Base-by-base conservation (phyloP, 2,329 filamentous ascomycete species). In the Penicillium aurantiogriseum region DNA sequence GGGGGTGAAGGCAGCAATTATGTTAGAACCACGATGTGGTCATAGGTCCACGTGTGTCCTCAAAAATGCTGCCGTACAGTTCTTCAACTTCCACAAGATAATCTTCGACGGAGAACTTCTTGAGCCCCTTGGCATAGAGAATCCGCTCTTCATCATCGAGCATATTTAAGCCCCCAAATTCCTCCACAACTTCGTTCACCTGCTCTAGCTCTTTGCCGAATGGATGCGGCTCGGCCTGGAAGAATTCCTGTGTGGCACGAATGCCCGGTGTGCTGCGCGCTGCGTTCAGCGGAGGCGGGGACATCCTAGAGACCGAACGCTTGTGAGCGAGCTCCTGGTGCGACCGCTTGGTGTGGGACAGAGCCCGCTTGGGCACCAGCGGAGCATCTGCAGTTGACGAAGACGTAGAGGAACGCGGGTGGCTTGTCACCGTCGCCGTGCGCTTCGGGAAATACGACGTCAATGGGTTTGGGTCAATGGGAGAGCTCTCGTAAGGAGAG, bases 191-290 rank as follows among this genome's bases (percentile, higher is more conserved):
- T 76, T 97, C 94, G 52, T 92, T 91, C 25, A 97, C 90, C 76
- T 97, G 89, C 56, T 91, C 91, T 52, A 97, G 80, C 76, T 99
- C 94, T 50, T 88, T 87, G 52, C 91, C 91, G 68, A 97, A 97
- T 0, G 93, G 93, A 72, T 94, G 85, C 19, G 65, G 61, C 35
- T 73, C 70, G 2, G 69, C 60, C 27, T 69, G 66, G 63, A 76
- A 76, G 43, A 74, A 68, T n/a, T 78, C 76, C 36, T 72, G 68
- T 25, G 69, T 69, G 17, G 66, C 65, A 27, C 73, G 73, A 11
- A 69, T 61, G 0, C 67, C 56, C 50, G 72, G 70, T 67, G 73
- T 64, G 70, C 64, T 70, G 54, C 67, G 69, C 49, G 76, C 64
- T 3, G 71, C 69, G 11, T 70, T 71, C 15, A 78, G 65, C 5